Base-by-base conservation (phyloP, 768 basidiomycete genomes). In the Lentinula raphanica region DNA sequence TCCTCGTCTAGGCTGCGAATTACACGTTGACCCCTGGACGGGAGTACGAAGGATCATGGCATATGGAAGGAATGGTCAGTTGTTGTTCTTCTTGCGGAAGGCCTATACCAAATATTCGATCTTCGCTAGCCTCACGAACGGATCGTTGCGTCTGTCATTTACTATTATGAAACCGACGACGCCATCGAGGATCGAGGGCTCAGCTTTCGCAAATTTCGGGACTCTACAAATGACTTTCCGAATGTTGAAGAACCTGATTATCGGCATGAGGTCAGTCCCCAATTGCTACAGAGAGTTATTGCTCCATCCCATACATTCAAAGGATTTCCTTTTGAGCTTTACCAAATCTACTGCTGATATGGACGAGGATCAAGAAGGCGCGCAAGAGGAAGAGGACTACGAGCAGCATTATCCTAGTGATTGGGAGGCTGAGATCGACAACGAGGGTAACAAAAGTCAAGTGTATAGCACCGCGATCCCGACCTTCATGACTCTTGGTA, bases 191-290 rank as follows among this genome's bases (percentile, higher is more conserved):
- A 64, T n/a, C 19, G 19, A 8, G 63, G 63, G 11, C 50, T 64
- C 9, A 57, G 61, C 49, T 58, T 64, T n/a, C 40, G 54, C 15
- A 56, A 45, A 19, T 46, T 56, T 15, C 36, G 77, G 67, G 15
- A 71, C 38, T 75, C 74, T 27, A 69, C 62, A 59, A 76, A 78
- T 2, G 70, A 72, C 63, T 84, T 79, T 59, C 88, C 89, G 67
- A 11, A 81, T 81, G 78, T 86, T 86, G 77, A 88, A 89, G 19
- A 88, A 71, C 88, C 42, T 9, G 38, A 28, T 2, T 54, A 27
- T 42, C 19, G 19, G 23, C 21, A 39, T 54, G 36, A 54, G 27
- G 38, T 54, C 27, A 3, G 27, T 40, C 9, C 0, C n/a, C 32
- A 27, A 27, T 39, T 23, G n/a, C 38, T 40, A 40, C 19, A 13